These are phyloP conservation scores for Phytophthora vignae DNA, from an alignment of 352 stramenopile genomes.

Conservation along the genomic window DNA sequence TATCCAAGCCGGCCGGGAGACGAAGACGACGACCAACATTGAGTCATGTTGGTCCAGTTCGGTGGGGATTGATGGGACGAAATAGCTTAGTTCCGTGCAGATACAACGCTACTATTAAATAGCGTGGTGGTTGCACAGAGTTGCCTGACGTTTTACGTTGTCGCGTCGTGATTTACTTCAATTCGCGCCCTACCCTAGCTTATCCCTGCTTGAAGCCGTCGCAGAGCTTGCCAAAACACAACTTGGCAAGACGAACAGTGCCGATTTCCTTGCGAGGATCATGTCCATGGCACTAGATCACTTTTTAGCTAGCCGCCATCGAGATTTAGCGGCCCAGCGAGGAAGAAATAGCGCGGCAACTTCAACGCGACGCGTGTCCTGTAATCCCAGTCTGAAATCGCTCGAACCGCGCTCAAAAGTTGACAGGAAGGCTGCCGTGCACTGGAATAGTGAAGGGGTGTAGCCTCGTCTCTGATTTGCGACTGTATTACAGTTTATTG, in stretches of 20 bases:
- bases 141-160: constrained; percentile 13
- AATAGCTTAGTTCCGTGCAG: too few species aligned
- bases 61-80: constrained; percentile 11
- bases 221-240: neutral
- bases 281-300: neutral
- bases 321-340: neutral
- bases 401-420: too few species aligned
- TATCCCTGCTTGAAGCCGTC: neutral
- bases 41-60: neutral
- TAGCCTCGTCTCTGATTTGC: neutral
- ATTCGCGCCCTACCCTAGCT: neutral
- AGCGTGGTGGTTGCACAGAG: neutral
- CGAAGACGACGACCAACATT: too few species aligned
- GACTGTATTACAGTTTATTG: too few species aligned
- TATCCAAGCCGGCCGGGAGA: too few species aligned
- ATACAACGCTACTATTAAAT: too few species aligned
- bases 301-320: constrained; percentile 8
- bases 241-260: too few species aligned
- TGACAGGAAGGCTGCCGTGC: neutral
- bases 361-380: neutral
- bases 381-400: too few species aligned
- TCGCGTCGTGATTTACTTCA: constrained; percentile 5
- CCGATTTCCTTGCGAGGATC: neutral
- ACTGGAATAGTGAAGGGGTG: neutral
- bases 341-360: constrained; percentile 2